These are phyloP conservation scores for Murraya paniculata DNA, from an alignment of 345 rosid genomes.

Conservation along the genomic window DNA sequence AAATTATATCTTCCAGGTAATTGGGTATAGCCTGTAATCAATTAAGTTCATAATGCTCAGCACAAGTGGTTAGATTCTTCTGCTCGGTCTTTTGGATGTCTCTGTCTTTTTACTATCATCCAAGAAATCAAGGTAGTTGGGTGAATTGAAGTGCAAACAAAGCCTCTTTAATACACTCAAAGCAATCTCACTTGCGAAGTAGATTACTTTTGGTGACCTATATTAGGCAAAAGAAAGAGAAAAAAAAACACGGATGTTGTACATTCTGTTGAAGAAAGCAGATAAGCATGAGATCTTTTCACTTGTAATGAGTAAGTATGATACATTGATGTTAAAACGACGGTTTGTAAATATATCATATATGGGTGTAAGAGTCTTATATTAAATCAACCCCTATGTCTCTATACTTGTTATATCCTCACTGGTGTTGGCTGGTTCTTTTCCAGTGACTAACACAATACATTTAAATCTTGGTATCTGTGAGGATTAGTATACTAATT, in stretches of 20 bases:
- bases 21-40: conserved; percentile 7
- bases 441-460: neutral
- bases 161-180: neutral
- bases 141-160: neutral
- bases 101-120: neutral
- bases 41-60: neutral
- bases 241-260: neutral
- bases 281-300: neutral
- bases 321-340: neutral
- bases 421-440: neutral
- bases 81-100: conserved; percentile 2
- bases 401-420: neutral
- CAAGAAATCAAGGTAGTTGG: neutral
- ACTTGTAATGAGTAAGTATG: neutral
- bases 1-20: conserved; percentile 75
- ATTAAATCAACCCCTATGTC: neutral
- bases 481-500: neutral
- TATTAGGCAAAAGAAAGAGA: too few relatives aligned
- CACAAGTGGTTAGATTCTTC: neutral
- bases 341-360: neutral
- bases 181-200: neutral
- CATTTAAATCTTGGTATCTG: neutral
- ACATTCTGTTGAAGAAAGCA: neutral
- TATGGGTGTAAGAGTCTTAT: neutral
- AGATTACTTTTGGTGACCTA: neutral